Conservation (phyloP, 805 yeast species). For the Helenozyma rhizophorensis region DNA sequence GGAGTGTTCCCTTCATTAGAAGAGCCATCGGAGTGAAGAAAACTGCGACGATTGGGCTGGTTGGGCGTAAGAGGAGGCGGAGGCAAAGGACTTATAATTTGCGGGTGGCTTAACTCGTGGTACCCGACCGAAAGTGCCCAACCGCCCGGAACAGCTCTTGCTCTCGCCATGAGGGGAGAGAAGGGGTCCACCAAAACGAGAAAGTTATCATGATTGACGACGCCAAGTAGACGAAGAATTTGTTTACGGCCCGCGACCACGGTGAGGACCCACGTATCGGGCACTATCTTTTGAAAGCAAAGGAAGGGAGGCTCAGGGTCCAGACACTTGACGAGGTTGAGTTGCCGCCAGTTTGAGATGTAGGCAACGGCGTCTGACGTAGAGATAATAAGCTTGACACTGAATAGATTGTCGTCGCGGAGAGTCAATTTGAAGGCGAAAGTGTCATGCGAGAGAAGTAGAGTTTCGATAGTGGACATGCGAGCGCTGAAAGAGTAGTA, state of each 20-base stretch:
- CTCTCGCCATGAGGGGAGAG: not conserved
- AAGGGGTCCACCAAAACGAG: slow-evolving; percentile 4
- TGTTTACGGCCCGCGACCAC: slow-evolving; percentile 5
- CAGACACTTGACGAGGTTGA: slow-evolving; percentile 4
- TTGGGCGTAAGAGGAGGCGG: too few species aligned
- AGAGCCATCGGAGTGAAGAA: too few species aligned
- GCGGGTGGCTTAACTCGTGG: too few species aligned
- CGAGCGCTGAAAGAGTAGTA: too few species aligned
- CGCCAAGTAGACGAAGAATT: slow-evolving; percentile 4
- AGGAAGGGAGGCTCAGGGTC: slow-evolving; percentile 5
- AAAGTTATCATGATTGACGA: slow-evolving; percentile 3
- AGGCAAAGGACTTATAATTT: too few species aligned
- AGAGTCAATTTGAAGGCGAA: slow-evolving; percentile 6
- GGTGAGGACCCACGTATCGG: slow-evolving; percentile 6
- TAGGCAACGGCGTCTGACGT: slow-evolving; percentile 6
- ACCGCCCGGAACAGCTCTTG: too few species aligned
- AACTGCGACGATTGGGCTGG: too few species aligned
- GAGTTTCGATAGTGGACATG: too few species aligned
- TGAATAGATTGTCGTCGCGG: slow-evolving; percentile 2
- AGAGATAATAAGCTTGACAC: slow-evolving; percentile 3
- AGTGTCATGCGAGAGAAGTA: slow-evolving; percentile 6
- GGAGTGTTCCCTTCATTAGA: too few species aligned
- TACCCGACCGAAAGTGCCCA: too few species aligned
- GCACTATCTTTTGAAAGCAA: slow-evolving; percentile 4
- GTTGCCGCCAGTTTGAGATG: slow-evolving; percentile 5